Conservation (phyloP, 768 basidiomycete species). For the Mycena epipterygia region DNA sequence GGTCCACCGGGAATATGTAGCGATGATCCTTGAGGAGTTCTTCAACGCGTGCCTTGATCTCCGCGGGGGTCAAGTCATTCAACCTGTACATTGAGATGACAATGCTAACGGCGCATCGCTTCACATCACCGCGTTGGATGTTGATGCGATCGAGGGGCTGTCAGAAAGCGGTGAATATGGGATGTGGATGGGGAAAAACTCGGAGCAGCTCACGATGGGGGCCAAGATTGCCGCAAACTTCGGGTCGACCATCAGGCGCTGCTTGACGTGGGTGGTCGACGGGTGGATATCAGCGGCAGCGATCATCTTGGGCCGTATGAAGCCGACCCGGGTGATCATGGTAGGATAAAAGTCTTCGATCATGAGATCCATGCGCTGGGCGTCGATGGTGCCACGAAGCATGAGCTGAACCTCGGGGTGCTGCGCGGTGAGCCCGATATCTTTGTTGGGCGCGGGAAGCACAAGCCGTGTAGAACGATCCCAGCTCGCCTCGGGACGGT, state of each 20-base stretch:
- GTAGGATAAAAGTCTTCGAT: neutral
- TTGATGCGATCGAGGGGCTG: constrained; percentile 23
- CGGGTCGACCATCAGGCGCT: neutral
- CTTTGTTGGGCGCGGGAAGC: constrained; percentile 9
- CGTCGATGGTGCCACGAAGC: neutral
- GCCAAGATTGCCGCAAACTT: neutral
- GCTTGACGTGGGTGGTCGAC: neutral
- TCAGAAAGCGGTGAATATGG: neutral
- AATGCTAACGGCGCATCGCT: neutral
- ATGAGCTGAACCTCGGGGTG: neutral
- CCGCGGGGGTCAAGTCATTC: neutral
- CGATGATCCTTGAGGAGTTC: constrained; percentile 21
- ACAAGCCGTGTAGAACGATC: neutral
- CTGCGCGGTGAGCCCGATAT: constrained; percentile 3
- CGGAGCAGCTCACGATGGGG: constrained; percentile 2
- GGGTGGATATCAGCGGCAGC: neutral
- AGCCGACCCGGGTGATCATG: neutral
- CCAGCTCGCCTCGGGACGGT: constrained; percentile 4
- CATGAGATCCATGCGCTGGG: neutral
- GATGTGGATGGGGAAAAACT: neutral
- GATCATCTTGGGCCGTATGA: neutral
- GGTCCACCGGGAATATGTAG: constrained; percentile 13
- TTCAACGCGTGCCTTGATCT: constrained; percentile 2
- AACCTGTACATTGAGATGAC: neutral
- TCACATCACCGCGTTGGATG: constrained; percentile 2